Evolutionary conservation across 176 grass and related monocot genomes (phyloP), one percentile per base, ranked within the genome.

Genomic region (Sorghum bicolor): DNA sequence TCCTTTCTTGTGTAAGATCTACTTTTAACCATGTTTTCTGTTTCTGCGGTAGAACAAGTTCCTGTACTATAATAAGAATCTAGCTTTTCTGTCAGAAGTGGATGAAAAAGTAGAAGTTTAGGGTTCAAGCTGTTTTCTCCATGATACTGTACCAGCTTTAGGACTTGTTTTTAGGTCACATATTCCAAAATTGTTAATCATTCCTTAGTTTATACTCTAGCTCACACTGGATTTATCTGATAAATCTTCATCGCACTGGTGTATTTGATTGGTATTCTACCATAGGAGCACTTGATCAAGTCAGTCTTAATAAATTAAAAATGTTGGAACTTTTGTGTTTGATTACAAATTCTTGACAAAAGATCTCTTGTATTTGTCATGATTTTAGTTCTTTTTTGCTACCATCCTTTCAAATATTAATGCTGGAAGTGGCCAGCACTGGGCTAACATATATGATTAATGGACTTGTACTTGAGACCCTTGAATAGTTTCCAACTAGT

Each of bases 41-140:
- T 52, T 70, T 84, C 4, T 73, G 57, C 63, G 70, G 63, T 74
- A 7, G 0, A 40, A 53, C 32, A 82, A 72, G 25, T 88, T 83
- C 15, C 10, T 71, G 65, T 50, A 83, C 64, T 28, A 22, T 7
- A 71, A 33, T 64, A 39, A 38, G 55, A 83, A 39, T 82, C 38
- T 74, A 40, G 10, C 3, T 80, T 78, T 43, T 39, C 14, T 44
- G 24, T 64, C 3, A 62, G 36, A 78, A 64, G 24, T 63, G 57
- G 57, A 64, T n/a, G 31, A 4, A 76, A 33, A 41, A 45, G 45
- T 34, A 57, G 64, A 83, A 64, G 17, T 62, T 5, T 44, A 68
- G 75, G 41, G 65, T 74, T 20, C 2, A 72, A 78, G 17, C 29
- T 30, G 0, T 22, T 50, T 52, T 86, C 33, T 67, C 19, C 20